Percentiles rank a stretch among this genome's conserved stretches.
These are phyloP conservation scores for Pestalotiopsis sp. DNA, from an alignment of 2,329 filamentous ascomycete genomes.

Conservation along the genomic window DNA sequence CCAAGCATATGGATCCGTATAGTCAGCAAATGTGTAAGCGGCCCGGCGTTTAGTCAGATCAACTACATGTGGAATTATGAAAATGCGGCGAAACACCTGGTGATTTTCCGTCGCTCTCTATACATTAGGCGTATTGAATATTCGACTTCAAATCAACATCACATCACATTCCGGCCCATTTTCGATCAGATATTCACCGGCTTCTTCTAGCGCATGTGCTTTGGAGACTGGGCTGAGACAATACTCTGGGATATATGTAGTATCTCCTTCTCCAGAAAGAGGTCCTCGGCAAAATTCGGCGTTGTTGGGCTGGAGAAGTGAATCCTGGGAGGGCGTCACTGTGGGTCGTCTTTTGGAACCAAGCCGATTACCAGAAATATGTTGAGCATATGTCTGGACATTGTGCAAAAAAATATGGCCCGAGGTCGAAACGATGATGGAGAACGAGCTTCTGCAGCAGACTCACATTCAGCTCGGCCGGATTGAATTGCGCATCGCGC, in stretches of 20 bases:
- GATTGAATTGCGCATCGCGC: no score
- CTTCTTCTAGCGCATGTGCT: background rate
- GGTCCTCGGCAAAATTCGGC: background rate
- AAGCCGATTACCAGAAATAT: no score
- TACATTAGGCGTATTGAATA: no score
- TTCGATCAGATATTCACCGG: background rate
- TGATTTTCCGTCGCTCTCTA: no score
- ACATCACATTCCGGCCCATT: background rate
- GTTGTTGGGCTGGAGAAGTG: background rate
- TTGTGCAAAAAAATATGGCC: no score
- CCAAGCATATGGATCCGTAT: background rate
- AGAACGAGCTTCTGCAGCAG: no score
- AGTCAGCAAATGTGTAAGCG: background rate
- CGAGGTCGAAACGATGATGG: no score
- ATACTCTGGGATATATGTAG: background rate
- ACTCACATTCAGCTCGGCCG: no score
- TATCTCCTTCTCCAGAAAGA: background rate
- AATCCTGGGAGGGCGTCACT: background rate
- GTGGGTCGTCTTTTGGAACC: background rate
- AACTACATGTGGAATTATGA: background rate
- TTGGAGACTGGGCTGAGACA: background rate
- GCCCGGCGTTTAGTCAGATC: background rate
- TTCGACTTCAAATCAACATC: no score
- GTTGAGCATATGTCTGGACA: no score
- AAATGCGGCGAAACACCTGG: no score